Base-by-base conservation (phyloP, 257 asterid species). In the Fraxinus cuspidata region DNA sequence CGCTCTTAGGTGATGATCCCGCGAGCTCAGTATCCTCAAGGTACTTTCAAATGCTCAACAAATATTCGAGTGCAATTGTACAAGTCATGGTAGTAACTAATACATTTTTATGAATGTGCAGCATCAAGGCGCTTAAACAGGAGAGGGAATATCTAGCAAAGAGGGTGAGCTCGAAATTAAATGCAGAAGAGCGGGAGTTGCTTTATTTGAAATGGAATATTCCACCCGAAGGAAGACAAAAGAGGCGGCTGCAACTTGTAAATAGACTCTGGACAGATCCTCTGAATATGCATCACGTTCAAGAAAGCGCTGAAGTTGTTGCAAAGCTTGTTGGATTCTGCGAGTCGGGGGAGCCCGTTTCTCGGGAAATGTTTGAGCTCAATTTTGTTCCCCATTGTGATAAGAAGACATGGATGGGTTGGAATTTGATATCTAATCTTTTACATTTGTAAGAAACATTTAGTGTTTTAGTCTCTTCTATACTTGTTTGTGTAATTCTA, bases 291-390 rank as follows among this genome's bases (percentile, higher is more conserved):
- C 86, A 86, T 63, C 96, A 94, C 73, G 93, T 86, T 21, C 81
- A 84, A 81, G 98, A 93, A 42, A 95, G 99, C 76, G 97, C 99
- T 15, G 91, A 93, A 53, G 89, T 90, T n/a, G 98, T 95, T 42
- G 97, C 97, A 3, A 89, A 93, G 86, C 94, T 95, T 12, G 98
- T 95, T 3, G 98, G 98, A 4, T 93, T 93, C 81, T 91, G 99
- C 23, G 98, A 95, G 74, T 86, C 92, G 3, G 88, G 90, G 6
- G 97, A 91, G 42, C 96, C 94, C 21, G 80, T 87, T 64, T 82
- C 91, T 0, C 88, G 84, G 87, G 98, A 93, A 79, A 93, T 93
- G 98, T 93, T 93, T 87, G 85, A 87, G 81, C 98, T 95, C 81
- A 95, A 86, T 79, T 95, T 95, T 82, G 97, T 79, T 47, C 88